A percentile compares a stretch with the other conserved stretches of the same genome.
phyloP scores from a whole-genome alignment of 495 filamentous ascomycete species.

The Parmelia sp. region DNA sequence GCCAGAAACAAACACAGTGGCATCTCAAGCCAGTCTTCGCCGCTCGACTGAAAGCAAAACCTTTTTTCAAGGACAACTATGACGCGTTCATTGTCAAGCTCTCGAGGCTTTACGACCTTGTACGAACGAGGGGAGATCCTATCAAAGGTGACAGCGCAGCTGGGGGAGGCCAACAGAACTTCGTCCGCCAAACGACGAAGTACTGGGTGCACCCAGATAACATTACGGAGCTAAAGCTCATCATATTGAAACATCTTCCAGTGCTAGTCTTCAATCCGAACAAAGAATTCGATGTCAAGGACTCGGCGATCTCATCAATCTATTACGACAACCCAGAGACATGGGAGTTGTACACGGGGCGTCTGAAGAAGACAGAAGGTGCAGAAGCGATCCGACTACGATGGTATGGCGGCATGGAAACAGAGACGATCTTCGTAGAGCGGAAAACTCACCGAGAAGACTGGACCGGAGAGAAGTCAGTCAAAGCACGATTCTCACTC shows the following conservation, averaged over 20 bases:
- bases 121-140: slow-evolving; percentile 86
- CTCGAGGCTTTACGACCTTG: slow-evolving; percentile 90
- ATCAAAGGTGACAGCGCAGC: slow-evolving; percentile 86
- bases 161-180: slow-evolving; percentile 89
- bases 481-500: slow-evolving; percentile 88
- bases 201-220: slow-evolving; percentile 99
- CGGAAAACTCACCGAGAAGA: slow-evolving; percentile 97
- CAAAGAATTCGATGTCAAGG: slow-evolving; percentile 88
- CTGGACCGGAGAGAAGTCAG: slow-evolving; percentile 98
- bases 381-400: slow-evolving; percentile 93
- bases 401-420: slow-evolving; percentile 97
- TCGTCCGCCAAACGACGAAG: slow-evolving; percentile 95
- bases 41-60: slow-evolving; percentile 84
- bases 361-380: slow-evolving; percentile 94
- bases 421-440: slow-evolving; percentile 92
- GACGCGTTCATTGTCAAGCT: slow-evolving; percentile 94
- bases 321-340: slow-evolving; percentile 94
- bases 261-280: slow-evolving; percentile 95
- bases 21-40: slow-evolving; percentile 91
- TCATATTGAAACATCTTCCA: slow-evolving; percentile 81
- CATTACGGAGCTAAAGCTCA: slow-evolving; percentile 94
- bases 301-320: slow-evolving; percentile 94
- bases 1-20: slow-evolving; percentile 89
- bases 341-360: slow-evolving; percentile 89
- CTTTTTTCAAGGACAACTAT: slow-evolving; percentile 98